A percentile compares a stretch with the other conserved stretches of the same genome.
Conservation (phyloP, 1,284 basidiomycete genomes). For the Sporisorium graminicola region DNA sequence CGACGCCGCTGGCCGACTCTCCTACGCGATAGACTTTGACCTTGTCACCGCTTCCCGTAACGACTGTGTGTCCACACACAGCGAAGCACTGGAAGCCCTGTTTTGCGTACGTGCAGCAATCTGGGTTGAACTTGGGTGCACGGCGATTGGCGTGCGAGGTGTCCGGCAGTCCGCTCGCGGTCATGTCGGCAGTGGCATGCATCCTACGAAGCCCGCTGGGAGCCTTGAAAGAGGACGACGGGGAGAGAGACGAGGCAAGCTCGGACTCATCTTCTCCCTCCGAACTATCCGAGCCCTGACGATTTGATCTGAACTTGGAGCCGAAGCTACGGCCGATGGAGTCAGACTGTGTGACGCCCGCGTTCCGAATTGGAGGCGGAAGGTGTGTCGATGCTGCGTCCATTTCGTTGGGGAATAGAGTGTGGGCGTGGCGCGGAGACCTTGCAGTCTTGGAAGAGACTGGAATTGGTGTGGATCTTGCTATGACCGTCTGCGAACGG, state of each 20-base stretch:
- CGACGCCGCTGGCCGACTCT: conserved; percentile 32
- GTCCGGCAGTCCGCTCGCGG: conserved; percentile 40
- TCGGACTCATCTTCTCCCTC: conserved; percentile 44
- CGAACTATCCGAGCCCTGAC: conserved; percentile 35
- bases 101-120: conserved; percentile 39
- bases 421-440: conserved; percentile 13
- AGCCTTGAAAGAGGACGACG: conserved; percentile 33
- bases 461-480: conserved; percentile 29
- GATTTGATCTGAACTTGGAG: conserved; percentile 7
- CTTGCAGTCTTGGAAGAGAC: conserved; percentile 17
- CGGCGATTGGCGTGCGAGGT: conserved; percentile 50
- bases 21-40: conserved; percentile 59
- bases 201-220: conserved; percentile 29
- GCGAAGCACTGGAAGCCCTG: conserved; percentile 51
- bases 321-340: conserved; percentile 28
- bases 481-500: conserved; percentile 34
- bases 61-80: conserved; percentile 49
- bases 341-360: neutral
- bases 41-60: conserved; percentile 55
- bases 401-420: conserved; percentile 21
- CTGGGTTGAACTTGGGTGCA: conserved; percentile 45
- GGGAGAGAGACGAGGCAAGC: conserved; percentile 16
- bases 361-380: conserved; percentile 34
- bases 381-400: conserved; percentile 14
- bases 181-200: conserved; percentile 35